These are phyloP conservation scores for Rhodotorula sp. DNA, from an alignment of 1,284 basidiomycete genomes.

Conservation along the genomic window DNA sequence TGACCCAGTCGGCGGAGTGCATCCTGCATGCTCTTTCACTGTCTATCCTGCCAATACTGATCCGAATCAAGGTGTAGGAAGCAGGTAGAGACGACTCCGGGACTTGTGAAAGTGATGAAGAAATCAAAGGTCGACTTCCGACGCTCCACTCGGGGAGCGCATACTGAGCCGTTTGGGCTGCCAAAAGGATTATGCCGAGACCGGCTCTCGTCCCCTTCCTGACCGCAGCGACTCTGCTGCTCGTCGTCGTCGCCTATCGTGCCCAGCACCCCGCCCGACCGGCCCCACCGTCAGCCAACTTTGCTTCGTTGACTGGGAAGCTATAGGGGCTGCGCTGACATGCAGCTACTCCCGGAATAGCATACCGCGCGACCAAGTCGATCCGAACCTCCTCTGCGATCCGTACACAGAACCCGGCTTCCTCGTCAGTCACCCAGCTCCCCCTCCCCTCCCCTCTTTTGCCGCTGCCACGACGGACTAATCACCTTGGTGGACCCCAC, in stretches of 20 bases:
- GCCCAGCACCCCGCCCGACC: neutral
- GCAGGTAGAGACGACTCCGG: no score
- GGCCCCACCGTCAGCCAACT: neutral
- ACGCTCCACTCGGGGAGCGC: no score
- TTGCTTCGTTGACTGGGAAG: neutral
- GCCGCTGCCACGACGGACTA: neutral
- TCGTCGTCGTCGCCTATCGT: neutral
- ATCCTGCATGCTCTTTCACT: neutral
- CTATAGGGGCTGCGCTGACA: neutral
- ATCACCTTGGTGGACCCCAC: neutral
- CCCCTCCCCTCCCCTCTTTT: neutral
- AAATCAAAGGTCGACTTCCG: no score
- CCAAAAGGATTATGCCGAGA: neutral
- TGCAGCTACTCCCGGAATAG: neutral
- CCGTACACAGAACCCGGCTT: slow-evolving; percentile 42
- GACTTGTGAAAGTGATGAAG: no score
- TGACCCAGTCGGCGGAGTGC: slow-evolving; percentile 5
- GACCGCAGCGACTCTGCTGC: neutral
- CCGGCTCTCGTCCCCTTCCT: neutral
- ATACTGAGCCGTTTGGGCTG: neutral
- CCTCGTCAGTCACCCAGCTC: slow-evolving; percentile 22
- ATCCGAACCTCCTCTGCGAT: slow-evolving; percentile 32
- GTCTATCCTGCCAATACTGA: no score
- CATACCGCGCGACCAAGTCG: neutral
- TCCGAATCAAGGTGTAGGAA: no score